Evolutionary conservation across 2,329 filamentous ascomycete genomes (phyloP), one percentile per base, ranked within the genome.

Genomic region (Periglandula ipomoeae): DNA sequence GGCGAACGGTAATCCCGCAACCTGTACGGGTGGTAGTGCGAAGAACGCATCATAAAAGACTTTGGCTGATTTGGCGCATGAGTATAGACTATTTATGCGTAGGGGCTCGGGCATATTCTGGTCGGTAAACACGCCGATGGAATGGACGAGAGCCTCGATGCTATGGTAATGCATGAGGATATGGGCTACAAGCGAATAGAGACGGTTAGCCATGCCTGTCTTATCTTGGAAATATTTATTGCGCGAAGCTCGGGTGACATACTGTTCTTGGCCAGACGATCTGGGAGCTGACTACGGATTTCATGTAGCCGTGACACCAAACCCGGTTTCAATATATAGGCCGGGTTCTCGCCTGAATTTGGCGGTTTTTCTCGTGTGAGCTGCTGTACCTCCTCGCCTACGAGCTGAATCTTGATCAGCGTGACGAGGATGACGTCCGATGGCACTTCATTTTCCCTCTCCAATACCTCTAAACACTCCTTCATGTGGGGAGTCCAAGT

Each of bases 401-500:
- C 56, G 10, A 68, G 62, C 49, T 73, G 70, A 10, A 70, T 57
- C 23, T 59, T 65, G 20, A 68, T 49, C 10, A 68, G 55, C 1
- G 61, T 46, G 3, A 56, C 59, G 1, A 84, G 65, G 2, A 76
- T 55, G 24, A 67, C 64, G 56, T 84, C 80, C 2, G 69, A 68
- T 0, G 70, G 63, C 22, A 66, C 66, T 48, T 81, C 74, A 7
- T 67, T 67, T 1, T 68, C 62, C 15, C 69, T 62, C 4, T 67
- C 63, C 0, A 84, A 62, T 2, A 68, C 53, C 4, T 68, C 60
- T 1, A 83, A 63, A 32, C 72, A 77, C 32, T 82, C 77, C 26
- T 81, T 78, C 67, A 84, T 73, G 46, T 80, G 72, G 1, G 72
- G 55, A 1, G 73, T 81, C 80, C 80, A 85, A 2, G 65, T 68